Percentiles rank a stretch among this genome's conserved stretches.
These are phyloP conservation scores for Chalciporus chontae DNA, from an alignment of 768 basidiomycete genomes.

Conservation along the genomic window DNA sequence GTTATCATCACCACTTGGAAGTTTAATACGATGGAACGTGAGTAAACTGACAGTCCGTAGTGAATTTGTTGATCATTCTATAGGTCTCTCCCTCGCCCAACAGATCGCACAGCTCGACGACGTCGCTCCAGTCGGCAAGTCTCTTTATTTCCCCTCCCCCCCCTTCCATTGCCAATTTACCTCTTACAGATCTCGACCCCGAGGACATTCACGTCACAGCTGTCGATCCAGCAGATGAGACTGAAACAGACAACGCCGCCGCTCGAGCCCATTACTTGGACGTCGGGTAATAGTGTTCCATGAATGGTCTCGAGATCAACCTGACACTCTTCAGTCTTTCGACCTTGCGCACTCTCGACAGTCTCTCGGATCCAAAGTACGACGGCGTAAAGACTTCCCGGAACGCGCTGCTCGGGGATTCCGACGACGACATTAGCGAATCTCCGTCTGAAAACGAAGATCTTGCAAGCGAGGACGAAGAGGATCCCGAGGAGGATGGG, in stretches of 20 bases:
- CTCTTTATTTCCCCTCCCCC: neutral
- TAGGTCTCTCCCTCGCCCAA: constrained; percentile 63
- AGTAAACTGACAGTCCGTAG: constrained; percentile 14
- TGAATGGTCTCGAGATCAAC: neutral
- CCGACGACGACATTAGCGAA: constrained; percentile 15
- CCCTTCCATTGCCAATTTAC: constrained; percentile 8
- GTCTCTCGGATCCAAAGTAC: constrained; percentile 76
- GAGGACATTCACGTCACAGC: constrained; percentile 56
- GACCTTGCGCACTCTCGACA: constrained; percentile 59
- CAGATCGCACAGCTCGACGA: constrained; percentile 82
- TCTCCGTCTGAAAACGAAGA: constrained; percentile 7
- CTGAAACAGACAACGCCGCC: constrained; percentile 30
- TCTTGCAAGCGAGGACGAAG: constrained; percentile 21
- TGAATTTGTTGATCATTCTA: too few relatives aligned
- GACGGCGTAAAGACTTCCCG: constrained; percentile 64
- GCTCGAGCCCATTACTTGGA: constrained; percentile 78
- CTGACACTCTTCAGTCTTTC: constrained; percentile 50
- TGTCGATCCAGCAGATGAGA: constrained; percentile 39
- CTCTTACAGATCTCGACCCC: constrained; percentile 62
- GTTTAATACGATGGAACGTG: too few relatives aligned
- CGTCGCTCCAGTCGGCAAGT: constrained; percentile 62
- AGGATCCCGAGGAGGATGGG: neutral
- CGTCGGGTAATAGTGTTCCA: constrained; percentile 63
- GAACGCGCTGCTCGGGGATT: constrained; percentile 46
- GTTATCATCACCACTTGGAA: too few relatives aligned